phyloP scores from a whole-genome alignment of 2,329 filamentous ascomycete genomes.

The Diaporthe sp. region DNA sequence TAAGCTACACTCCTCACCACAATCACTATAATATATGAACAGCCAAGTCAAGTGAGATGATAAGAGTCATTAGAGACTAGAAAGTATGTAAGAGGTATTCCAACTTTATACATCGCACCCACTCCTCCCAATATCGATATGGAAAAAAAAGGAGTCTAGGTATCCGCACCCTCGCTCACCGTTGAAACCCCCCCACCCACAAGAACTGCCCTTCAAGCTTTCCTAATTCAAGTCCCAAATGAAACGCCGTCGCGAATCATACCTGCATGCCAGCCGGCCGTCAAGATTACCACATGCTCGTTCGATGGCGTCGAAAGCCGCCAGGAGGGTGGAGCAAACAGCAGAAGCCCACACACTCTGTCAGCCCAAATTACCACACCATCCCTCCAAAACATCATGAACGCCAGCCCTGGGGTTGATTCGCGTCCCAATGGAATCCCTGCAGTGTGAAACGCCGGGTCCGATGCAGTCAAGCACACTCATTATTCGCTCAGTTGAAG shows the following conservation, averaged over 20 bases:
- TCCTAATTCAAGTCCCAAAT: neutral
- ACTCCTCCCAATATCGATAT: constrained; percentile 15
- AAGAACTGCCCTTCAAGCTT: neutral
- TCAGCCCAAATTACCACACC: neutral
- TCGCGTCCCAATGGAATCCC: constrained; percentile 11
- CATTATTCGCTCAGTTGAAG: neutral
- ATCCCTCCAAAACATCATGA: neutral
- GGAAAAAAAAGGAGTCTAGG: neutral
- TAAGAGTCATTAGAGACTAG: constrained; percentile 37
- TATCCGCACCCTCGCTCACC: neutral
- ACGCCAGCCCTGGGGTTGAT: constrained; percentile 24
- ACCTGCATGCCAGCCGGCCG: neutral
- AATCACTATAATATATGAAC: neutral
- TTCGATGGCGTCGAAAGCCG: too few relatives aligned
- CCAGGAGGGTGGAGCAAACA: neutral
- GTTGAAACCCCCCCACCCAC: neutral
- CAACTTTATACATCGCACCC: constrained; percentile 37
- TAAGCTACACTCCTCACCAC: too few relatives aligned
- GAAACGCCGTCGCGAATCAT: constrained; percentile 20
- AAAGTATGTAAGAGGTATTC: constrained; percentile 37
- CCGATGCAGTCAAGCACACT: constrained; percentile 37
- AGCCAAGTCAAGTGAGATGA: neutral
- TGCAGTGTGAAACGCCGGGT: constrained; percentile 36
- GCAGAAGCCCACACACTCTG: neutral
- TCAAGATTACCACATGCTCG: neutral